phyloP scores from a whole-genome alignment of 805 yeast species.

The Saccharomycopsis capsularis region DNA sequence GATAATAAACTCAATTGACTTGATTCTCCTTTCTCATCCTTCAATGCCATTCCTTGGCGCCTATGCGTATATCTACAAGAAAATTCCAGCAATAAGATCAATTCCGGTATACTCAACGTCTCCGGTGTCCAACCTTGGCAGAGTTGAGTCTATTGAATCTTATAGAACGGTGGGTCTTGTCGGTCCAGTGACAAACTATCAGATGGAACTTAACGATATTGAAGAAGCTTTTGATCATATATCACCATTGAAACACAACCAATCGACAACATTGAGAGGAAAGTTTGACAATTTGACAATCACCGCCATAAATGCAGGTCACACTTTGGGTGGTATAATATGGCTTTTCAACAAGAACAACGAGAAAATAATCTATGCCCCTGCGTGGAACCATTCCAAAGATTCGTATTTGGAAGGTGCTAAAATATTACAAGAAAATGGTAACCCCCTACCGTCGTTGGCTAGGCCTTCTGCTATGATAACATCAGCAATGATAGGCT shows the following conservation, averaged over 20 bases:
- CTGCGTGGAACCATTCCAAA: conserved; percentile 90
- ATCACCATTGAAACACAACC: conserved; percentile 67
- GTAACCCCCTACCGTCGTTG: conserved; percentile 57
- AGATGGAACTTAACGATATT: conserved; percentile 62
- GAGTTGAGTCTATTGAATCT: conserved; percentile 76
- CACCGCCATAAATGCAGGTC: conserved; percentile 88
- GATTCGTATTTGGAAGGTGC: conserved; percentile 80
- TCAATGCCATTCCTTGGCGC: conserved; percentile 77
- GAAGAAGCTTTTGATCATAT: conserved; percentile 75
- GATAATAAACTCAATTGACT: conserved; percentile 46
- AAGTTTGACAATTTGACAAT: conserved; percentile 36
- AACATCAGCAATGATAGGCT: conserved; percentile 62
- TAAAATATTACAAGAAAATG: conserved; percentile 45
- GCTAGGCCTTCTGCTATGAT: conserved; percentile 74
- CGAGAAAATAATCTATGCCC: conserved; percentile 82
- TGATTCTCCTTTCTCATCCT: conserved; percentile 81
- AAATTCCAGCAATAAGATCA: conserved; percentile 22
- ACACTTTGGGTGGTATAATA: conserved; percentile 85
- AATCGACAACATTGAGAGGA: conserved; percentile 58
- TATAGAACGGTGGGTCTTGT: conserved; percentile 67
- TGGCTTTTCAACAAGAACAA: conserved; percentile 72
- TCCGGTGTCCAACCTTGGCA: conserved; percentile 84
- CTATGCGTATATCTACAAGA: conserved; percentile 56
- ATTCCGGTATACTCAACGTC: conserved; percentile 80
- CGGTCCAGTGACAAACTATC: conserved; percentile 59